Evolutionary conservation across 2,329 filamentous ascomycete species (phyloP).

Genomic region (Scopulariopsis brevicaulis): DNA sequence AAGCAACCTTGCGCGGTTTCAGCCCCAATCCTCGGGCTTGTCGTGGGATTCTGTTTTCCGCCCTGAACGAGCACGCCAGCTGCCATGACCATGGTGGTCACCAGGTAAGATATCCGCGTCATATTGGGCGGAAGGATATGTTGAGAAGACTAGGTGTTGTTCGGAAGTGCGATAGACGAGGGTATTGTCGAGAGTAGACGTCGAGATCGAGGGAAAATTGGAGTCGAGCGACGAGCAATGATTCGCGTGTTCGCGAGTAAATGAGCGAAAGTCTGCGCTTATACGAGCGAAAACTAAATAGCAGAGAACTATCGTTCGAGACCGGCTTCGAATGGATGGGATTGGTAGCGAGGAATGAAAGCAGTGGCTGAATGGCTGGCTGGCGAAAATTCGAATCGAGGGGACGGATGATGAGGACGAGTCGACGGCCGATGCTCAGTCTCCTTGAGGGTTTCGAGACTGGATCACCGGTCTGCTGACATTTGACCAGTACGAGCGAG

Average conservation of each 20-base stretch:
- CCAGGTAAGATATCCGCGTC: neutral
- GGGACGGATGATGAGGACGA: neutral
- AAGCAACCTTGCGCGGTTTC: constrained; percentile 40
- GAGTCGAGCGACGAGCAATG: neutral
- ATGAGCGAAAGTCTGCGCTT: neutral
- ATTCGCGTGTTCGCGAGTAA: neutral
- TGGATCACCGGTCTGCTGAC: constrained; percentile 1
- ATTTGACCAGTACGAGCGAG: constrained; percentile 3
- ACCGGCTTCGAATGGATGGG: neutral
- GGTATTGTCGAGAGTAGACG: neutral
- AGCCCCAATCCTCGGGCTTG: constrained; percentile 21
- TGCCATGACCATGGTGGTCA: neutral
- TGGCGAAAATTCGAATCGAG: neutral
- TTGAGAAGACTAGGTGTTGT: neutral
- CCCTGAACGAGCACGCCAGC: neutral
- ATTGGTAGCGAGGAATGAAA: neutral
- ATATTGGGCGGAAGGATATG: neutral
- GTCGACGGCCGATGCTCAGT: neutral
- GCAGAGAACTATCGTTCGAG: neutral
- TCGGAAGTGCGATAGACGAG: neutral
- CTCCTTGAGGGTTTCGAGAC: neutral
- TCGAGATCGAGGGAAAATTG: neutral
- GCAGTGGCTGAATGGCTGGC: neutral
- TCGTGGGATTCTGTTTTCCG: constrained; percentile 21
- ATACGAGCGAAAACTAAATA: neutral